Base-by-base conservation (phyloP, 352 stramenopile genomes). In the Peronospora farinosa region DNA sequence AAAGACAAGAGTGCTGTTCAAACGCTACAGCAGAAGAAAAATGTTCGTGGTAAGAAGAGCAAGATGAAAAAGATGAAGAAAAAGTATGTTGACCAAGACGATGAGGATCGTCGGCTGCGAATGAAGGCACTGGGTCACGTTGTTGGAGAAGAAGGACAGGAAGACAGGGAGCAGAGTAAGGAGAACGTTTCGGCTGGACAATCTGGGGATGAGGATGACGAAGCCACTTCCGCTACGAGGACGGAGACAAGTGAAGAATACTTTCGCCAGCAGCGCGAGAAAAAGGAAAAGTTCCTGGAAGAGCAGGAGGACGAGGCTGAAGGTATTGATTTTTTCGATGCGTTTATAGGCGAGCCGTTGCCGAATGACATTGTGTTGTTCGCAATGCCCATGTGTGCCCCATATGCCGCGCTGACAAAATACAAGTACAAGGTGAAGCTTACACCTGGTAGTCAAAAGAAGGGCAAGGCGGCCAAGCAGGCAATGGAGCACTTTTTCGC, bases 31-130 rank as follows among this genome's bases (percentile, higher is more conserved):
- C 54, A 61, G 39, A 66, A 57, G 23, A 77, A 76, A 39, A 81
- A 65, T 19, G 77, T 86, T 8, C 84, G 94, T 28, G 91, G 94
- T n/a, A 97, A 97, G 56, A 92, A 94, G 62, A 69, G 86, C 5
- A 98, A 98, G 62, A 63, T 97, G 53, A 97, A 97, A 67, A 93
- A 95, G 47, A 84, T 93, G 55, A 96, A 96, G 60, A 98, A 98
- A 58, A 98, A 98, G 61, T 98, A 98, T 59, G 81, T 70, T 0
- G 94, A 98, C 39, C 95, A 98, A 70, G 94, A 98, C 57, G 94
- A 98, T 0, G 94, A 98, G 39, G 94, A 98, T 63, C 74, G 88
- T 13, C 78, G 84, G 9, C 50, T 98, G 30, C 88, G 92, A 5
- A 96, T 98, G 74, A 64, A 96, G 40, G 84, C 84, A 6, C 76